Evolutionary conservation across 2,329 filamentous ascomycete species (phyloP).

Genomic region (Diaporthe sp.): DNA sequence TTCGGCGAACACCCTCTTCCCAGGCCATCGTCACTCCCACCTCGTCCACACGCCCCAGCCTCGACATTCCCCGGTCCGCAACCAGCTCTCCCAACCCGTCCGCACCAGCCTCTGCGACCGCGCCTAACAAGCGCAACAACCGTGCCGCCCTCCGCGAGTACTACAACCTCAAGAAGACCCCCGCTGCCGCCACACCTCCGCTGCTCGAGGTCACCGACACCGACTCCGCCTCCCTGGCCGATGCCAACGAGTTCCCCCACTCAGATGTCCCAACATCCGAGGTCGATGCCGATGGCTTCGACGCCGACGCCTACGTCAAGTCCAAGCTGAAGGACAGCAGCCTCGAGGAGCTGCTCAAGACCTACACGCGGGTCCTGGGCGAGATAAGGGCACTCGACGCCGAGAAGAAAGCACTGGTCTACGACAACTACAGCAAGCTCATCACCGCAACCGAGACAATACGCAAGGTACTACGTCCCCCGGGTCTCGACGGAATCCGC

Average conservation of each 20-base stretch:
- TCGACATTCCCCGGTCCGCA: conserved; percentile 74
- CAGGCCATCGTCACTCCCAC: conserved; percentile 72
- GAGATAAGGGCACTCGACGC: conserved; percentile 93
- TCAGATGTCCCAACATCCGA: conserved; percentile 75
- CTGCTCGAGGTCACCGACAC: conserved; percentile 59
- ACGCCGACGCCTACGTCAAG: conserved; percentile 77
- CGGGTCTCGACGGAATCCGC: neutral
- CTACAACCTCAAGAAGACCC: conserved; percentile 80
- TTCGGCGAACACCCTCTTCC: conserved; percentile 67
- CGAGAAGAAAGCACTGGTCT: conserved; percentile 96
- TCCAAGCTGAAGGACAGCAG: conserved; percentile 71
- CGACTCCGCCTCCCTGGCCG: conserved; percentile 39
- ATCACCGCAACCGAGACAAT: conserved; percentile 98
- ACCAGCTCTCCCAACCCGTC: conserved; percentile 65
- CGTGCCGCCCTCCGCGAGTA: conserved; percentile 92
- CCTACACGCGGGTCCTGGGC: conserved; percentile 78
- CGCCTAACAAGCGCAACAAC: conserved; percentile 69
- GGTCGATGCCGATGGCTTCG: conserved; percentile 80
- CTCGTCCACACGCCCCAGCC: conserved; percentile 80
- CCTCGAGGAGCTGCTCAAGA: conserved; percentile 76
- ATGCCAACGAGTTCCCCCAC: conserved; percentile 47
- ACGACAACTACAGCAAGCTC: conserved; percentile 98
- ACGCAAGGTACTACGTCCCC: conserved; percentile 67
- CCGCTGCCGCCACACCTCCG: conserved; percentile 51
- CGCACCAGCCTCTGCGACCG: conserved; percentile 37